phyloP scores from a whole-genome alignment of 768 basidiomycete species.

The Pholiota molesta region DNA sequence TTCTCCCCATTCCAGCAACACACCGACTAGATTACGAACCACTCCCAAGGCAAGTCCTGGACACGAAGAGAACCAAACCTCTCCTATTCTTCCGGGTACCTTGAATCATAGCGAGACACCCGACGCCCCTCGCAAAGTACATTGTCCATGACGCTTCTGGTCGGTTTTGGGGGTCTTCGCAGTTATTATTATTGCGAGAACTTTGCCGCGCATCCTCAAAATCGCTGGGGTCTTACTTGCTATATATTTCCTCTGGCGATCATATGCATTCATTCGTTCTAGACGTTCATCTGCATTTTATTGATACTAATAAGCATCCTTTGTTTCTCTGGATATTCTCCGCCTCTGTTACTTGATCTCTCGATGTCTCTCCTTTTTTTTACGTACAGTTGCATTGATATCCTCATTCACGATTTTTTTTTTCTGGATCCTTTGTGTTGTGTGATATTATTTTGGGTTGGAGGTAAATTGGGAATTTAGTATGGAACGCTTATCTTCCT shows the following conservation, averaged over 20 bases:
- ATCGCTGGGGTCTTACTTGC: constrained; percentile 16
- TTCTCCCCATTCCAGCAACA: constrained; percentile 6
- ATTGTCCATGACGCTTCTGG: constrained; percentile 24
- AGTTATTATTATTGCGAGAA: constrained; percentile 11
- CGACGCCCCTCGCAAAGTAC: not conserved
- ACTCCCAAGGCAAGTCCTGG: constrained; percentile 1
- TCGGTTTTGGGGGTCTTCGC: constrained; percentile 23
- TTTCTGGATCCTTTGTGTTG: not conserved
- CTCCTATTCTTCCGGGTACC: not conserved
- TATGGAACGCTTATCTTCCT: not conserved
- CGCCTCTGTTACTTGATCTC: not conserved
- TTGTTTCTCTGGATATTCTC: not conserved
- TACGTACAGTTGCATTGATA: not conserved
- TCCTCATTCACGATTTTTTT: constrained; percentile 1
- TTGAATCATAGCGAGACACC: not conserved
- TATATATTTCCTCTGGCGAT: constrained; percentile 6
- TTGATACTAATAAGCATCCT: not conserved
- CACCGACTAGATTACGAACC: constrained; percentile 13
- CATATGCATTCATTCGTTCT: not conserved
- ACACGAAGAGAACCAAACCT: not conserved
- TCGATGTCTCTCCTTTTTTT: not conserved
- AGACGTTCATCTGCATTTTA: not conserved
- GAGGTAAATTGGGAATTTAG: not conserved
- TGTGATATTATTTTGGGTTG: not conserved
- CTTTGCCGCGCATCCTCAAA: constrained; percentile 21